phyloP scores from a whole-genome alignment of 23 red algal species.

The Gracilaria domingensis region DNA sequence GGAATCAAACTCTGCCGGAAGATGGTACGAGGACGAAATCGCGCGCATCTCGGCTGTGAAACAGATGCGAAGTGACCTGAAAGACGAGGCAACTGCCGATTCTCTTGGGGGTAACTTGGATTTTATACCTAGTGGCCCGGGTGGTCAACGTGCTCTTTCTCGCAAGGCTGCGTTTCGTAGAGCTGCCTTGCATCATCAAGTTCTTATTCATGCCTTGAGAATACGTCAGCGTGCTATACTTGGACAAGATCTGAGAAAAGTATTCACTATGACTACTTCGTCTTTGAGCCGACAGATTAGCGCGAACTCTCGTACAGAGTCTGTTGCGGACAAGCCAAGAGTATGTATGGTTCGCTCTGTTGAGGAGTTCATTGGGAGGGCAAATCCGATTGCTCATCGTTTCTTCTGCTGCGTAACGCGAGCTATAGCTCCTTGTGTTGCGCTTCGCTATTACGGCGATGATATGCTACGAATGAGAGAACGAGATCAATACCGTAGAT shows the following conservation, averaged over 20 bases:
- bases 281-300: slow-evolving; percentile 2
- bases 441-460: slow-evolving; percentile 54
- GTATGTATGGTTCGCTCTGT: background rate
- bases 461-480: slow-evolving; percentile 14
- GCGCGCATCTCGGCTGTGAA: slow-evolving; percentile 32
- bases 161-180: background rate
- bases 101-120: background rate
- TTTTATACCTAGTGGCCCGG: background rate
- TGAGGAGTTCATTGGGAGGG: background rate
- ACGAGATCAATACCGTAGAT: slow-evolving; percentile 1
- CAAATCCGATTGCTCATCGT: slow-evolving; percentile 34
- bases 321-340: background rate
- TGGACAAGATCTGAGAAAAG: slow-evolving; percentile 49
- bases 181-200: slow-evolving; percentile 35
- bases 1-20: slow-evolving; percentile 32
- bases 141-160: slow-evolving; percentile 14
- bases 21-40: slow-evolving; percentile 47
- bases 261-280: slow-evolving; percentile 27
- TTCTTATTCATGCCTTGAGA: slow-evolving; percentile 1
- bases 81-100: background rate
- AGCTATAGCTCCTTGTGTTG: slow-evolving; percentile 39
- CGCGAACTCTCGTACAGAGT: background rate
- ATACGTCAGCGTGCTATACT: slow-evolving; percentile 34
- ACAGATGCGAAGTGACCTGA: background rate
- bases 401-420: slow-evolving; percentile 46